Conservation (phyloP, 768 basidiomycete species). For the Rhizopogon rudus region DNA sequence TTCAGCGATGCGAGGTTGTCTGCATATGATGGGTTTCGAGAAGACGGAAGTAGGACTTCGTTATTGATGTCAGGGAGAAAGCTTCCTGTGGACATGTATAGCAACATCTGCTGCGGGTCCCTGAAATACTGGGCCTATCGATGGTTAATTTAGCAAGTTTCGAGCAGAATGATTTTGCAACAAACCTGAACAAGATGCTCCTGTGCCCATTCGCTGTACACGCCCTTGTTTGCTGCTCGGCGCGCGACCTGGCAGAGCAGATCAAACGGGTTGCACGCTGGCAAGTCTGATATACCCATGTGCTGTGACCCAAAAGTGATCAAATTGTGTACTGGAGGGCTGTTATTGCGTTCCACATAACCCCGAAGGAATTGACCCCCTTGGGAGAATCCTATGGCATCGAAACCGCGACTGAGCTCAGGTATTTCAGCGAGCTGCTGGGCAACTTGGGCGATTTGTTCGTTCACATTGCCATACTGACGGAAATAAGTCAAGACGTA, state of each 20-base stretch:
- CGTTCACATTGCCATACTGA: constrained; percentile 75
- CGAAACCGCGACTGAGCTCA: constrained; percentile 68
- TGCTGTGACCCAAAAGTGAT: constrained; percentile 87
- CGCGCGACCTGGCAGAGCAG: constrained; percentile 66
- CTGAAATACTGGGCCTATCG: constrained; percentile 82
- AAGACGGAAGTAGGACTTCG: constrained; percentile 42
- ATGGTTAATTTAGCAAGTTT: neutral
- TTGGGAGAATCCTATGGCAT: constrained; percentile 88
- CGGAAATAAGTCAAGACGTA: constrained; percentile 1
- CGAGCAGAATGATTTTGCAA: neutral
- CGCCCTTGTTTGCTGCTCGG: constrained; percentile 52
- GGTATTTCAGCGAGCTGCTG: constrained; percentile 59
- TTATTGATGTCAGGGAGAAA: constrained; percentile 82
- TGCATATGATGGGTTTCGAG: constrained; percentile 56
- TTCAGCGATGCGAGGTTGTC: constrained; percentile 56
- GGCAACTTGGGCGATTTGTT: constrained; percentile 62
- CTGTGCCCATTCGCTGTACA: constrained; percentile 77
- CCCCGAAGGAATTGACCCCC: constrained; percentile 88
- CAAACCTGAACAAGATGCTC: constrained; percentile 65
- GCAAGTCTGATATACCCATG: constrained; percentile 80
- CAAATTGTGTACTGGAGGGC: constrained; percentile 71
- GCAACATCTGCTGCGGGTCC: constrained; percentile 55
- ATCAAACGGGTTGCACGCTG: constrained; percentile 59
- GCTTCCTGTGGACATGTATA: constrained; percentile 54
- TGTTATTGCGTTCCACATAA: constrained; percentile 72